phyloP scores from a whole-genome alignment of 257 asterid genomes.

The Dorcoceras hygrometricum region DNA sequence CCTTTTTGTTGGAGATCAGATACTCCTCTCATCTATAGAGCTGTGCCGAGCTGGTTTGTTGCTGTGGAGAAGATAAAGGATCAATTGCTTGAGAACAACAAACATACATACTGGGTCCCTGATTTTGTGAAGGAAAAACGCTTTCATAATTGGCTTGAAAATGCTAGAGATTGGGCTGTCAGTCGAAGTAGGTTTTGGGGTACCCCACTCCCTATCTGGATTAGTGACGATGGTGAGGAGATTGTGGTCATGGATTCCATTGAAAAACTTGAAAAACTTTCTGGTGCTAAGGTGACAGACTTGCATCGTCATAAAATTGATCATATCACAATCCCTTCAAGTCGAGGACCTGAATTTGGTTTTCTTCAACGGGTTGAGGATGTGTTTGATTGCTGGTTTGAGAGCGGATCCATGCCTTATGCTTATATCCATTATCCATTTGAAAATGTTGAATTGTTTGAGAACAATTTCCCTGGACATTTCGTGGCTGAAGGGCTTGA shows the following conservation, averaged over 20 bases:
- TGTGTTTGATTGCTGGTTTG: conserved; percentile 99
- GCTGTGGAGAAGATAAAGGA: conserved; percentile 94
- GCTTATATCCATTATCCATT: conserved; percentile 97
- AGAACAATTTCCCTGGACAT: conserved; percentile 95
- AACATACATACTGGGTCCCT: conserved; percentile 92
- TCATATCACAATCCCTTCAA: conserved; percentile 87
- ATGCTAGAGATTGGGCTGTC: conserved; percentile 98
- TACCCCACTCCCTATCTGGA: conserved; percentile 96
- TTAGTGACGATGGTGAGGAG: conserved; percentile 86
- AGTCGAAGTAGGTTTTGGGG: conserved; percentile 99
- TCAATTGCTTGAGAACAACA: conserved; percentile 83
- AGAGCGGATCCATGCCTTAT: conserved; percentile 99
- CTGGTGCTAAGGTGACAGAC: conserved; percentile 84
- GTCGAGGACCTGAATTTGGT: conserved; percentile 79
- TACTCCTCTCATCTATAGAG: conserved; percentile 93
- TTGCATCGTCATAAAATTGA: conserved; percentile 93
- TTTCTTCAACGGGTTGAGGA: conserved; percentile 92
- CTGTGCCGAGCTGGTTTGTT: conserved; percentile 99
- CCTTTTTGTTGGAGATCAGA: conserved; percentile 98
- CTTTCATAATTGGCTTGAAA: conserved; percentile 96
- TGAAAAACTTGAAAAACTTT: conserved; percentile 75
- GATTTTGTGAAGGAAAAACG: conserved; percentile 98
- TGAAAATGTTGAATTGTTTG: conserved; percentile 83
- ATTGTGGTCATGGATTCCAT: conserved; percentile 83
- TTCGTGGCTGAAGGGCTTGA: conserved; percentile 99